Evolutionary conservation across 129 eudicot species (phyloP).

Genomic region (Oenanthe sinensis): DNA sequence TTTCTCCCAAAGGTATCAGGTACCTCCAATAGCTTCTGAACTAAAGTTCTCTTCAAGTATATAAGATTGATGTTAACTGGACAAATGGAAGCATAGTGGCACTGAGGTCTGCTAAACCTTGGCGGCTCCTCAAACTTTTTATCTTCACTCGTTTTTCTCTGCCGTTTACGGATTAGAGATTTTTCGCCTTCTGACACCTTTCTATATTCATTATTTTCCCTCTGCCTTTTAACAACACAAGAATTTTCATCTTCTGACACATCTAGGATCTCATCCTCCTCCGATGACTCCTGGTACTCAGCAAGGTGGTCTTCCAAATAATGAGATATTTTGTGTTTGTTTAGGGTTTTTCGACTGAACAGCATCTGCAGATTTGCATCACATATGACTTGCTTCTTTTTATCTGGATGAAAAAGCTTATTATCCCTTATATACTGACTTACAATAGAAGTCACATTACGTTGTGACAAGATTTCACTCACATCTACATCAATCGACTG

Average conservation of each 20-base stretch:
- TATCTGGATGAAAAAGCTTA: conserved; percentile 39
- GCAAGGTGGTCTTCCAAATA: conserved; percentile 57
- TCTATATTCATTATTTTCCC: background rate
- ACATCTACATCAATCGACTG: conserved; percentile 40
- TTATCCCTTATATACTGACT: conserved; percentile 45
- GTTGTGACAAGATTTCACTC: conserved; percentile 36
- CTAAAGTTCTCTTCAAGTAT: conserved; percentile 61
- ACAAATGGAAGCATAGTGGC: conserved; percentile 48
- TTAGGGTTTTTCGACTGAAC: conserved; percentile 45
- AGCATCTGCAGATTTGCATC: conserved; percentile 47
- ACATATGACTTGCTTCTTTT: conserved; percentile 49
- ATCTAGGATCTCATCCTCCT: conserved; percentile 35
- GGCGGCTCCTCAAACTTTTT: conserved; percentile 18
- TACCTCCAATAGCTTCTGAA: conserved; percentile 40
- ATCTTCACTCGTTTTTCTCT: conserved; percentile 5
- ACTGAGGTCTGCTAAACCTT: conserved; percentile 17
- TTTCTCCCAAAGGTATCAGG: conserved; percentile 59
- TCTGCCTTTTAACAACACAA: conserved; percentile 24
- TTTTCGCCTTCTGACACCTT: conserved; percentile 29
- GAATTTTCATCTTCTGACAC: conserved; percentile 32
- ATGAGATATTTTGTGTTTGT: conserved; percentile 34
- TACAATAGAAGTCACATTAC: conserved; percentile 42
- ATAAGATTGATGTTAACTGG: conserved; percentile 61
- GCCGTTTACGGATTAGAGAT: conserved; percentile 12
- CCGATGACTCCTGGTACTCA: conserved; percentile 51